Evolutionary conservation across 805 yeast genomes (phyloP), one percentile per base, ranked within the genome.

Genomic region (Saturnispora besseyi): DNA sequence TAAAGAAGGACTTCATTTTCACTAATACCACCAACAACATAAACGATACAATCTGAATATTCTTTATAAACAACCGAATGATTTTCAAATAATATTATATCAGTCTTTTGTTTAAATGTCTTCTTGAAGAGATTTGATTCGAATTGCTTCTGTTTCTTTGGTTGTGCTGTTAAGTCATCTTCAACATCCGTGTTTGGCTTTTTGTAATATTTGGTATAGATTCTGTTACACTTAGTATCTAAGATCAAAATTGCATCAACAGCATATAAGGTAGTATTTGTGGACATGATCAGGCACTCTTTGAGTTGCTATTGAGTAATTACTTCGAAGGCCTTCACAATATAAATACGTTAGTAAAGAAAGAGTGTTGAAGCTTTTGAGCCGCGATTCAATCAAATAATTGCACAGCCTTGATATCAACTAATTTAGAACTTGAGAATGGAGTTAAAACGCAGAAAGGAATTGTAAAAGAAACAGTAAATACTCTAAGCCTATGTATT

Each of bases 41-140:
- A 80, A 49, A 93, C 65, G 26, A 84, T 67, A 41, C 84, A 76
- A 63, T 93, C 98, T 48, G 87, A 75, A 52, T 78, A 72, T 66
- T 89, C 95, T 66, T 87, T 89, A 70, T 89, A 93, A n/a, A 88
- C 83, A 37, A 90, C 81, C 53, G 88, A 72, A 56, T 82, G 84
- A 62, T 79, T 79, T 60, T 89, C 96, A 62, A 80, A 84, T 42
- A 93, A 72, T 53, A 88, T 68, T 49, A 93, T 80, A 60, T 90
- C 98, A 46, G 84, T 78, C 61, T 84, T 81, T 55, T 82, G 81
- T 60, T 88, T 87, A 66, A 77, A 77, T n/a, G 95, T 82, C 67
- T 90, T 93, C 42, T 69, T 64, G 60, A 82, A 83, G 38, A 93
- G 68, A 4, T 76, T 73, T 56, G 77, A 69, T 68, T 93, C 99